A percentile compares a stretch with the other conserved stretches of the same genome.
These are phyloP conservation scores for Lavandula angustifolia DNA, from an alignment of 257 asterid genomes.

Conservation along the genomic window DNA sequence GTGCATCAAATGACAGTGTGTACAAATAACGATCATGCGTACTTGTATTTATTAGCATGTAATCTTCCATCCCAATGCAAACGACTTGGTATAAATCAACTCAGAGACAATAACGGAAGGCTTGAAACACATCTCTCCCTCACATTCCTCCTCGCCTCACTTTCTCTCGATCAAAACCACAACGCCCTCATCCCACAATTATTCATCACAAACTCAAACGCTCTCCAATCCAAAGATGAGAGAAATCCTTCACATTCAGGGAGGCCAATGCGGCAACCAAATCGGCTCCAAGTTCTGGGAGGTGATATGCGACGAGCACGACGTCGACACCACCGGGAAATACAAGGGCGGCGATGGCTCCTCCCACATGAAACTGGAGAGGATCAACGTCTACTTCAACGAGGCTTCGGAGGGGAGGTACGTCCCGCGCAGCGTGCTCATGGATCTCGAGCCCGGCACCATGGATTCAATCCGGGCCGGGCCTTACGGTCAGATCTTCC, in stretches of 20 bases:
- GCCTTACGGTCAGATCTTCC: constrained; percentile 59
- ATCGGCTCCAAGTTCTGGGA: constrained; percentile 75
- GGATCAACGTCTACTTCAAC: constrained; percentile 62
- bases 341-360: constrained; percentile 53
- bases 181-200: too few relatives aligned
- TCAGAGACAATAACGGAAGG: constrained; percentile 31
- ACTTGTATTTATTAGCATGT: too few relatives aligned
- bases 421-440: constrained; percentile 64
- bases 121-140: constrained; percentile 30
- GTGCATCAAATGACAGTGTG: too few relatives aligned
- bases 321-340: constrained; percentile 54
- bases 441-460: constrained; percentile 78
- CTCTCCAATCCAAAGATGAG: constrained; percentile 40
- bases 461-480: constrained; percentile 67
- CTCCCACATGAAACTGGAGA: constrained; percentile 48
- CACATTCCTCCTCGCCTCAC: neutral
- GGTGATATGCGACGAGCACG: constrained; percentile 65
- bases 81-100: too few relatives aligned
- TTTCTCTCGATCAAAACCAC: constrained; percentile 27
- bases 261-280: constrained; percentile 74
- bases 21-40: neutral
- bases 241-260: constrained; percentile 66
- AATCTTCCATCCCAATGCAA: too few relatives aligned
- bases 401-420: constrained; percentile 68
- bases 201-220: too few relatives aligned